Percentiles rank a stretch among this genome's conserved stretches.
Evolutionary conservation across 768 basidiomycete species (phyloP).

Genomic region (Amanita pallidorosea): DNA sequence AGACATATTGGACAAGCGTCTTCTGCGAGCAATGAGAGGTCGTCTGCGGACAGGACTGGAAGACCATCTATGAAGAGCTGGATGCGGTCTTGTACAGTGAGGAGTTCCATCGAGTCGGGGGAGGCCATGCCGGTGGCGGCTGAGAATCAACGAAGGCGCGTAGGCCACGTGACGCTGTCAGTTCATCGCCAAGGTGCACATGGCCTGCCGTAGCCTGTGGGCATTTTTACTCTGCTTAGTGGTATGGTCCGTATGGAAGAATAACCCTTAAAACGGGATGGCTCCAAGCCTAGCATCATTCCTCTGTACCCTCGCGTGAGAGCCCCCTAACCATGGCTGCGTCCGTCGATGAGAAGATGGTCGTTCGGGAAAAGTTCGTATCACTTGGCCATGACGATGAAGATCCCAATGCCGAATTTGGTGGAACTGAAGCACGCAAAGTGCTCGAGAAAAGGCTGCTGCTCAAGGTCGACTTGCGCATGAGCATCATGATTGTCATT

Average conservation of each 20-base stretch:
- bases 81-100: constrained; percentile 19
- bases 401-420: constrained; percentile 34
- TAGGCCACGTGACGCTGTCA: neutral
- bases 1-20: constrained; percentile 64
- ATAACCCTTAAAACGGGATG: too few relatives aligned
- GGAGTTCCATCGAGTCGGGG: constrained; percentile 7
- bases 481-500: constrained; percentile 42
- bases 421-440: constrained; percentile 32
- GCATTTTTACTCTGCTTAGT: too few relatives aligned
- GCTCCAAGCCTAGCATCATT: neutral
- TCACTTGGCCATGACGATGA: neutral
- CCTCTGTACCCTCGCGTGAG: neutral
- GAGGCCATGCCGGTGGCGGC: constrained; percentile 1
- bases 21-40: constrained; percentile 25
- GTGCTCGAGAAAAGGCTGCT: constrained; percentile 42
- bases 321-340: neutral
- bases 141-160: neutral
- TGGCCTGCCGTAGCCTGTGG: too few relatives aligned
- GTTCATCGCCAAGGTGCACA: too few relatives aligned
- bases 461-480: constrained; percentile 43
- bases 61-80: constrained; percentile 29
- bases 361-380: neutral
- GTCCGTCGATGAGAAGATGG: neutral
- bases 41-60: constrained; percentile 27
- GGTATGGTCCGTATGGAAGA: neutral